A percentile compares a stretch with the other conserved stretches of the same genome.
These are phyloP conservation scores for Pythium periplocum DNA, from an alignment of 352 stramenopile genomes.

Conservation along the genomic window DNA sequence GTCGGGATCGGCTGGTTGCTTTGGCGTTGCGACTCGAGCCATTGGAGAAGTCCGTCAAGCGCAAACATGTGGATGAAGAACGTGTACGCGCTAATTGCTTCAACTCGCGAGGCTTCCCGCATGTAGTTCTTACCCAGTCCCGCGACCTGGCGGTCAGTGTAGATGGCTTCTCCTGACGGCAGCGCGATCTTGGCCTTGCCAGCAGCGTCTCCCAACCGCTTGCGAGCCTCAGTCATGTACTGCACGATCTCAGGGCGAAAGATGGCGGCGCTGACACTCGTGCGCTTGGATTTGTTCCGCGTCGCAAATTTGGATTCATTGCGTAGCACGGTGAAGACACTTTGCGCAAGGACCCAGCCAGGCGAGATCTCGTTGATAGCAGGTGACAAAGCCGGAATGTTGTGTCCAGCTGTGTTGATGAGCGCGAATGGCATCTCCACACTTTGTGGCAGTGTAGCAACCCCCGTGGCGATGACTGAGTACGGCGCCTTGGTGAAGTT, in stretches of 20 bases:
- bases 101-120: constrained; percentile 46
- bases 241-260: constrained; percentile 71
- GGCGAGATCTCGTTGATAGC: constrained; percentile 83
- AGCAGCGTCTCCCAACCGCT: constrained; percentile 6
- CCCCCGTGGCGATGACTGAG: constrained; percentile 92
- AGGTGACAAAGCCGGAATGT: constrained; percentile 72
- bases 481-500: constrained; percentile 91
- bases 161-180: constrained; percentile 46
- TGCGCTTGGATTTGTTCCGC: constrained; percentile 71
- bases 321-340: constrained; percentile 88
- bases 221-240: constrained; percentile 50
- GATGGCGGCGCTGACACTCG: constrained; percentile 46
- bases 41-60: constrained; percentile 45
- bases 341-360: constrained; percentile 87
- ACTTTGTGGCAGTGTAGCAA: constrained; percentile 86
- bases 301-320: constrained; percentile 88
- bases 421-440: constrained; percentile 78
- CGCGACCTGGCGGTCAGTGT: constrained; percentile 64
- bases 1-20: too few species aligned
- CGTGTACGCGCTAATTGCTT: constrained; percentile 65
- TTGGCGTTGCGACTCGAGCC: constrained; percentile 4
- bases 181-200: constrained; percentile 37
- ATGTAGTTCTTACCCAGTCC: constrained; percentile 87
- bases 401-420: constrained; percentile 71
- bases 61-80: constrained; percentile 83